phyloP scores from a whole-genome alignment of 495 filamentous ascomycete species.

The Astrothelium macrocarpum region DNA sequence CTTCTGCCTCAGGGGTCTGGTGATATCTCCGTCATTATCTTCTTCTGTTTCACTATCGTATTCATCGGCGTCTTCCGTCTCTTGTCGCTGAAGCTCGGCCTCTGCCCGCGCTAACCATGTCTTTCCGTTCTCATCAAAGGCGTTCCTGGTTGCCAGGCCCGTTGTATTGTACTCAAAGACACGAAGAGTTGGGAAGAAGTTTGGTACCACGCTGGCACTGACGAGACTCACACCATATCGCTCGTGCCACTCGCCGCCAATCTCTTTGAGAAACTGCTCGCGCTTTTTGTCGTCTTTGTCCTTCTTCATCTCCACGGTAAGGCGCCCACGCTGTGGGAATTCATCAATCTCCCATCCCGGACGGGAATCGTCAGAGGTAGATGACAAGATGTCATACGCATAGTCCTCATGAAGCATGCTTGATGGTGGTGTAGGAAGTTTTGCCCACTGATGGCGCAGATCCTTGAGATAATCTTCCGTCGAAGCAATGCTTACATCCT shows the following conservation, averaged over 20 bases:
- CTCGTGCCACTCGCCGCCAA: conserved; percentile 74
- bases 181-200: conserved; percentile 80
- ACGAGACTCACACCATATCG: conserved; percentile 74
- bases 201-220: conserved; percentile 79
- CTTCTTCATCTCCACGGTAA: conserved; percentile 34
- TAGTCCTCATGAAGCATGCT: conserved; percentile 8
- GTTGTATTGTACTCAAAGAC: conserved; percentile 91
- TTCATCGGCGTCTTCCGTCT: neutral
- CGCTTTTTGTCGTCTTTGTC: conserved; percentile 20
- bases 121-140: neutral
- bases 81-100: neutral
- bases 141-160: conserved; percentile 47
- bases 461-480: conserved; percentile 61
- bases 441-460: conserved; percentile 66
- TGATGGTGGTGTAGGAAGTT: conserved; percentile 50
- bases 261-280: conserved; percentile 47
- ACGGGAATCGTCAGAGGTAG: conserved; percentile 15
- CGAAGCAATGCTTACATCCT: conserved; percentile 52
- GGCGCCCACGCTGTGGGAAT: neutral
- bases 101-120: neutral
- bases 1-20: conserved; percentile 33
- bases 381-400: conserved; percentile 11
- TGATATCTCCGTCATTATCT: conserved; percentile 14
- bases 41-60: conserved; percentile 11
- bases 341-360: conserved; percentile 5